Evolutionary conservation across 139 green algal genomes (phyloP).

Genomic region (Trebouxia sp.): DNA sequence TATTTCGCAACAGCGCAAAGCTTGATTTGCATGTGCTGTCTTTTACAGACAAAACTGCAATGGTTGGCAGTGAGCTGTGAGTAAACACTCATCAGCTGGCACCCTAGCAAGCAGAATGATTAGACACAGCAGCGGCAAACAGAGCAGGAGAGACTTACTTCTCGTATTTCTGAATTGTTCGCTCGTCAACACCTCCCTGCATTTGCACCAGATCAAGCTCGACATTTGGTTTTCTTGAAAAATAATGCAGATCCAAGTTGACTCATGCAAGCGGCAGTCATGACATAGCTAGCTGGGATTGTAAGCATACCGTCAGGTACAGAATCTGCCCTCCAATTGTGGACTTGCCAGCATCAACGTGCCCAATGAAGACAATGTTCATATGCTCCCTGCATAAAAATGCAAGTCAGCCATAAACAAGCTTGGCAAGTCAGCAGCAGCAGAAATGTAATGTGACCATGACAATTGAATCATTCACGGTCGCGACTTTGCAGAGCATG

Average conservation of each 20-base stretch:
- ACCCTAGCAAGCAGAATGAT: no score
- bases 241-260: no score
- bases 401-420: no score
- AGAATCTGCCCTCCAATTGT: constrained; percentile 98
- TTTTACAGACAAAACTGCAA: no score
- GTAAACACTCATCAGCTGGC: no score
- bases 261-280: no score
- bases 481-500: background rate
- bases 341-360: constrained; percentile 99
- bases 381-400: constrained; percentile 81
- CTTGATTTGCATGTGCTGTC: no score
- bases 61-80: no score
- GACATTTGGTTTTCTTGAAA: background rate
- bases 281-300: no score
- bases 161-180: constrained; percentile 99
- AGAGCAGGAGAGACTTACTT: constrained; percentile 50
- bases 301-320: constrained; percentile 73
- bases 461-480: background rate
- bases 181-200: constrained; percentile 89
- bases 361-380: constrained; percentile 99
- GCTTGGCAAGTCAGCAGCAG: background rate
- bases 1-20: no score
- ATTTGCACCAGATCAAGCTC: constrained; percentile 21
- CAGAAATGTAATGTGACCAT: background rate
- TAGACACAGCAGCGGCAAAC: background rate